Evolutionary conservation across 1,284 basidiomycete species (phyloP), one percentile per base, ranked within the genome.

Genomic region (Sanghuangporus sanghuang): DNA sequence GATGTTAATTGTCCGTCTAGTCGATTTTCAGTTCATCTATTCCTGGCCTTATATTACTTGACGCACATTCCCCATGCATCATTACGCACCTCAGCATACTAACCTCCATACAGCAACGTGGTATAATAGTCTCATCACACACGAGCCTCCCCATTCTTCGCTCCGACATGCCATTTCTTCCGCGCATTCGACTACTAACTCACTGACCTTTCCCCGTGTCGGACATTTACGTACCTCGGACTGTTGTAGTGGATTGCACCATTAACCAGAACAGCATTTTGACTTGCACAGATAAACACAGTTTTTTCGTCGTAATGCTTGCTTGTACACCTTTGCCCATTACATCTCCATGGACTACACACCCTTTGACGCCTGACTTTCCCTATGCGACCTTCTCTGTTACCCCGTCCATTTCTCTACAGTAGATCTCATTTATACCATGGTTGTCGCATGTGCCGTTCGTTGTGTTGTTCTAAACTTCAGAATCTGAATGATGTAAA

Each of bases 1-100:
- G 84, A 62, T 85, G 86, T 72, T 82, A 76, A 64, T 36, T 38
- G 21, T 6, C 11, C 44, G 21, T n/a, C 4, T 11, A 27, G 35
- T 16, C 12, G 12, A n/a, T 38, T 57, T 32, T 40, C 50, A 16
- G 32, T n/a, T 6, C 50, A 27, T 6, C 23, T 53, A 23, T 23
- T 23, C 7, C 23, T 53, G 2, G 14, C 3, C 32, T 23, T 23
- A 16, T 14, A 53, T 5, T 14, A 53, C 14, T 6, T 16, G 12
- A 53, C 21, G 21, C 14, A 12, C 32, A 35, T 53, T 23, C 23
- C 50, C 27, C 27, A 32, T 3, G 38, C 8, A 40, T 21, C 23
- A 40, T 39, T 16, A 18, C 40, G 23, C 36, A 8, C 18, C 16
- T 40, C 18, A 23, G 12, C 49, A 52, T 52, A 32, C 23, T 14